Percentiles rank a stretch among this genome's conserved stretches.
Conservation (phyloP, 768 basidiomycete species). For the Botryobasidium botryosum region DNA sequence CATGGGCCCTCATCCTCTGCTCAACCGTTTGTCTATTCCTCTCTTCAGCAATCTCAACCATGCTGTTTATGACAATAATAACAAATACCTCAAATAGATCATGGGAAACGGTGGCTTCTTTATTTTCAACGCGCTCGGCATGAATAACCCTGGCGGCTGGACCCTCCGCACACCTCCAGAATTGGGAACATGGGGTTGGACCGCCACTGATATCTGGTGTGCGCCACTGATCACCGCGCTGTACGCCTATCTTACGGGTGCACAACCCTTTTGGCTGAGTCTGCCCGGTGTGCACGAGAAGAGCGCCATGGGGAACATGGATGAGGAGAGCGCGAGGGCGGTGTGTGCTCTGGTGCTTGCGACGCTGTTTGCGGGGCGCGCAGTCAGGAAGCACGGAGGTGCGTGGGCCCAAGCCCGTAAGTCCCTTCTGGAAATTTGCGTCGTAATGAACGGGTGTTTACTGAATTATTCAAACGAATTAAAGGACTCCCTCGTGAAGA, state of each 20-base stretch:
- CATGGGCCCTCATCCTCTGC: slow-evolving; percentile 58
- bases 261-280: slow-evolving; percentile 50
- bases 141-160: slow-evolving; percentile 55
- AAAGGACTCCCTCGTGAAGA: too few species aligned
- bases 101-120: slow-evolving; percentile 72
- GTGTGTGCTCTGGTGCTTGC: slow-evolving; percentile 52
- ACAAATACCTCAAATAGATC: slow-evolving; percentile 25
- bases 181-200: slow-evolving; percentile 72
- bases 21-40: slow-evolving; percentile 45
- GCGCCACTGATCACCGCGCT: slow-evolving; percentile 61
- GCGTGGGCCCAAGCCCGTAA: too few species aligned
- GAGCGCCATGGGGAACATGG: slow-evolving; percentile 17
- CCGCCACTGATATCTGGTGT: slow-evolving; percentile 68
- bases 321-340: slow-evolving; percentile 35
- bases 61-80: not conserved
- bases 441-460: too few species aligned
- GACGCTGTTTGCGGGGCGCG: slow-evolving; percentile 41
- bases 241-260: slow-evolving; percentile 70
- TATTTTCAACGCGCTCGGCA: slow-evolving; percentile 52
- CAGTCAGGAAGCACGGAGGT: slow-evolving; percentile 56
- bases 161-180: slow-evolving; percentile 62
- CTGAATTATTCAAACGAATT: too few species aligned
- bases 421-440: too few species aligned
- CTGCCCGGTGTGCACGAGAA: slow-evolving; percentile 5
- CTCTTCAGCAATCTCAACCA: not conserved